phyloP scores from a whole-genome alignment of 2,329 filamentous ascomycete genomes.

The Tolypocladium tropicale region DNA sequence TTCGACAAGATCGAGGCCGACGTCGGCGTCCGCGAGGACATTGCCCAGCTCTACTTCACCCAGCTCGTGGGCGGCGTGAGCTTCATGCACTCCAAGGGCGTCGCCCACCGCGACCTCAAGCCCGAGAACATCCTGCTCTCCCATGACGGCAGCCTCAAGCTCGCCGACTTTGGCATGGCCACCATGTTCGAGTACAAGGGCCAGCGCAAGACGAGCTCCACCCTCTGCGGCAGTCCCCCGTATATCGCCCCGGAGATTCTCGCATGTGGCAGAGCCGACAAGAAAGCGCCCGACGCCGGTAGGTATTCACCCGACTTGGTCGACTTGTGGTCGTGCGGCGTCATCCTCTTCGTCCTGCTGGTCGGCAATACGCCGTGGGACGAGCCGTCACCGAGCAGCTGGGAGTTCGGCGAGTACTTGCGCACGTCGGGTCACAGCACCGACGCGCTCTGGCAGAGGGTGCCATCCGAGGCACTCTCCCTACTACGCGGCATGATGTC shows the following conservation, averaged over 20 bases:
- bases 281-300: conserved; percentile 34
- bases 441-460: conserved; percentile 74
- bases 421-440: conserved; percentile 68
- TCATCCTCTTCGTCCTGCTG: conserved; percentile 92
- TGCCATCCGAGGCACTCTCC: conserved; percentile 67
- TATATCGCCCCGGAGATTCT: conserved; percentile 95
- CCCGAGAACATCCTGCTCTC: conserved; percentile 93
- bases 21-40: conserved; percentile 84
- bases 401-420: conserved; percentile 84
- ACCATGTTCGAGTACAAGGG: conserved; percentile 89
- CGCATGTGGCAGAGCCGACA: conserved; percentile 37
- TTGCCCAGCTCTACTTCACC: conserved; percentile 92
- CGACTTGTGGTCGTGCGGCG: conserved; percentile 95
- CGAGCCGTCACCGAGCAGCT: conserved; percentile 74
- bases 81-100: conserved; percentile 93
- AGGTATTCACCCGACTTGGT: conserved; percentile 71
- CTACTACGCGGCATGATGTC: conserved; percentile 90
- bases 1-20: conserved; percentile 99
- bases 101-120: conserved; percentile 85
- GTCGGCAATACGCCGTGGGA: conserved; percentile 98
- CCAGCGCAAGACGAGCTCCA: conserved; percentile 68
- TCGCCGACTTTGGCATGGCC: conserved; percentile 94
- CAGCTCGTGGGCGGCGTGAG: conserved; percentile 84
- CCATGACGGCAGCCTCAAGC: conserved; percentile 74
- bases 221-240: conserved; percentile 89